A percentile compares a stretch with the other conserved stretches of the same genome.
Conservation (phyloP, 331 rosid species). For the Cucumis variabilis region DNA sequence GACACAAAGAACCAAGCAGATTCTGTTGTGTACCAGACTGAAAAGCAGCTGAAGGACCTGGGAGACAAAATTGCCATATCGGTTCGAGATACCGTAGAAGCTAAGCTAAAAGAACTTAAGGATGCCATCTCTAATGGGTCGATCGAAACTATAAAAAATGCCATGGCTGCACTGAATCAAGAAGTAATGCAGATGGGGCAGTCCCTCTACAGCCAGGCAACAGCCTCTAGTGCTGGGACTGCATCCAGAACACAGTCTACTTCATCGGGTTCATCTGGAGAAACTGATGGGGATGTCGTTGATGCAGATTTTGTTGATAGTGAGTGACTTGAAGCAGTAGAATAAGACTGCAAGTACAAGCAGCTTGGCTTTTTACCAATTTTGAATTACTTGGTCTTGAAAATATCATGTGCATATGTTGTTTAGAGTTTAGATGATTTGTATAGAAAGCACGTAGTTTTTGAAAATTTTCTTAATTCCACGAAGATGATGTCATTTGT, state of each 20-base stretch:
- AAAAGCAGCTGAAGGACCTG: conserved; percentile 14
- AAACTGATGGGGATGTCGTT: not conserved
- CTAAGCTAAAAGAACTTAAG: conserved; percentile 6
- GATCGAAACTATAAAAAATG: not conserved
- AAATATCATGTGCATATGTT: not conserved
- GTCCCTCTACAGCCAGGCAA: not conserved
- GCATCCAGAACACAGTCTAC: not conserved
- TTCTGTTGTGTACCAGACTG: conserved; percentile 17
- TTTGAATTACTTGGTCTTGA: not conserved
- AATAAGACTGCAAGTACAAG: not conserved
- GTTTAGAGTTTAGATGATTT: not conserved
- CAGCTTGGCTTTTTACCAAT: not conserved
- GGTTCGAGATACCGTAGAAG: not conserved
- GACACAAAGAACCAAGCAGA: conserved; percentile 27
- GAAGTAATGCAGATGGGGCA: conserved; percentile 21
- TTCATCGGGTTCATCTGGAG: conserved; percentile 2
- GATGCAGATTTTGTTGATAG: conserved; percentile 16
- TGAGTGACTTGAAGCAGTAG: not conserved
- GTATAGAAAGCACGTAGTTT: not conserved
- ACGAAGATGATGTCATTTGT: no score
- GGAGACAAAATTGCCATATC: not conserved
- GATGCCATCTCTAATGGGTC: not conserved
- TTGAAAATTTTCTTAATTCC: not conserved
- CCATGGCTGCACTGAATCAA: conserved; percentile 7
- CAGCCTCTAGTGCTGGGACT: not conserved